Conservation (phyloP, 1,284 basidiomycete species). For the Caloboletus firmus region DNA sequence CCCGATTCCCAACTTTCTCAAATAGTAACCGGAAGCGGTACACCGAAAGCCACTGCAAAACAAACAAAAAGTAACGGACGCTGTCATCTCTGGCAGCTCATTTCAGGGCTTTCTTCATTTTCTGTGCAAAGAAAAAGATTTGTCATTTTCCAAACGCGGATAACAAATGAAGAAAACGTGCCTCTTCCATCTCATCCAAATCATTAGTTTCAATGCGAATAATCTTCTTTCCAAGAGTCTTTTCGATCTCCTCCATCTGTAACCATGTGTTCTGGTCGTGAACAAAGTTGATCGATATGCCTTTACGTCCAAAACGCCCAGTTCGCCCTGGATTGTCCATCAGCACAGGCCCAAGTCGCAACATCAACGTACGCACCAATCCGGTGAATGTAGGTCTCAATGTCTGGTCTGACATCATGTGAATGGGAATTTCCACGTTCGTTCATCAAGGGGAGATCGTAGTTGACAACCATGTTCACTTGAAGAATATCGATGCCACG, state of each 20-base stretch:
- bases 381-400: conserved; percentile 98
- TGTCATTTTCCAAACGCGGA: not conserved
- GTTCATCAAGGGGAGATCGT: conserved; percentile 89
- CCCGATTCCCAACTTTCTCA: not conserved
- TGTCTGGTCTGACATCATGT: conserved; percentile 68
- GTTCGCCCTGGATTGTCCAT: conserved; percentile 70
- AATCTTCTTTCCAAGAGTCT: conserved; percentile 73
- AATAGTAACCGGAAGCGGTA: not conserved
- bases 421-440: conserved; percentile 52
- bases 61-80: too few species aligned
- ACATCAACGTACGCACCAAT: conserved; percentile 66
- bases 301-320: conserved; percentile 92
- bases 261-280: conserved; percentile 82
- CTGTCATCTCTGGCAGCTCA: conserved; percentile 34
- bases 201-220: conserved; percentile 81
- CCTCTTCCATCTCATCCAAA: conserved; percentile 88
- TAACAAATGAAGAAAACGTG: conserved; percentile 34
- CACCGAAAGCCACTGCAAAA: not conserved
- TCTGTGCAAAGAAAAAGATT: conserved; percentile 39
- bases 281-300: conserved; percentile 96
- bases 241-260: conserved; percentile 85
- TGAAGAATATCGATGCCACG: conserved; percentile 98
- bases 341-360: not conserved
- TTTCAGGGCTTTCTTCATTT: conserved; percentile 77
- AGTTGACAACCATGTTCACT: conserved; percentile 99